Conservation (phyloP, 805 yeast species). For the Teunomyces aglyptinius region DNA sequence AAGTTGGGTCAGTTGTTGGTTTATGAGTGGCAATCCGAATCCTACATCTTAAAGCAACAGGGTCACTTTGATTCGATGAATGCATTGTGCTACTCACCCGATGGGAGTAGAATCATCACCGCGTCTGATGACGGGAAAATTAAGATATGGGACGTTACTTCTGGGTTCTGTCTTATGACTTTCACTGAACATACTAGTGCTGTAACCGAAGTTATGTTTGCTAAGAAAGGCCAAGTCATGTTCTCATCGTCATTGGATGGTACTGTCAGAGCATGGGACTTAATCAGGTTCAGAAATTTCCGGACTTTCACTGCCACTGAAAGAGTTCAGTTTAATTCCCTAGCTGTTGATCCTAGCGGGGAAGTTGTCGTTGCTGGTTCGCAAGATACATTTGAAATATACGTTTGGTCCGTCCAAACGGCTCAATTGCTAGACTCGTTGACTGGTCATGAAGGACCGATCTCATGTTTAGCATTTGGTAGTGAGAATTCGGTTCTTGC, state of each 20-base stretch:
- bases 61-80: slow-evolving; percentile 94
- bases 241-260: slow-evolving; percentile 94
- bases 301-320: slow-evolving; percentile 91
- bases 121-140: slow-evolving; percentile 97
- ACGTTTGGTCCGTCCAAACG: slow-evolving; percentile 97
- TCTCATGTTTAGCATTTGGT: slow-evolving; percentile 84
- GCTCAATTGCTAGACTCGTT: slow-evolving; percentile 84
- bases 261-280: slow-evolving; percentile 96
- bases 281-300: slow-evolving; percentile 88
- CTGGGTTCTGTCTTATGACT: slow-evolving; percentile 91
- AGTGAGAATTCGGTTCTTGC: slow-evolving; percentile 73
- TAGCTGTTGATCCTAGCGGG: slow-evolving; percentile 97
- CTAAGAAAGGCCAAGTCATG: slow-evolving; percentile 85
- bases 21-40: slow-evolving; percentile 98
- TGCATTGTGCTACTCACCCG: slow-evolving; percentile 85
- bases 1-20: slow-evolving; percentile 91
- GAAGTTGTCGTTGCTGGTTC: slow-evolving; percentile 96
- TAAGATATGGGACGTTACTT: slow-evolving; percentile 90
- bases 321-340: slow-evolving; percentile 78
- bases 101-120: slow-evolving; percentile 87
- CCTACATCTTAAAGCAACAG: slow-evolving; percentile 91
- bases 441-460: slow-evolving; percentile 95
- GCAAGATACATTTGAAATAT: slow-evolving; percentile 82
- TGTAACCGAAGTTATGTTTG: slow-evolving; percentile 84
- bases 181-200: slow-evolving; percentile 88